These are phyloP conservation scores for Aspergillus bombycis DNA, from an alignment of 2,329 filamentous ascomycete species.

Conservation along the genomic window DNA sequence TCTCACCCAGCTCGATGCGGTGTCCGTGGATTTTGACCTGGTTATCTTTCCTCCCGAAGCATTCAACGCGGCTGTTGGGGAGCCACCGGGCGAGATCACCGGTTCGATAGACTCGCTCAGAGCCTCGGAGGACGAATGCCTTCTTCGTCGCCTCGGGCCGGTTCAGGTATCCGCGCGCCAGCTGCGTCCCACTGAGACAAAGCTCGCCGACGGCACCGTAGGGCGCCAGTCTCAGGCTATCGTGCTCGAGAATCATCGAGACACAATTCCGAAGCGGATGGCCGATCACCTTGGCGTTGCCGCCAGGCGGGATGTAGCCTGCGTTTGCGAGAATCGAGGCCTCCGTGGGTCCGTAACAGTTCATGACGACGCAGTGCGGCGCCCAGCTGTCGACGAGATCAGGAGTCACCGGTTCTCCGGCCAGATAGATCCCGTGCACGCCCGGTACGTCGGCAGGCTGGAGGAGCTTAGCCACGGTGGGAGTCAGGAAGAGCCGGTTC, in stretches of 20 bases:
- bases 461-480: constrained; percentile 14
- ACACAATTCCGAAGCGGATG: constrained; percentile 16
- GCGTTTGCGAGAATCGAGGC: constrained; percentile 18
- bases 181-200: constrained; percentile 18
- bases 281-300: constrained; percentile 15
- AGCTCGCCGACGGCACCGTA: constrained; percentile 21
- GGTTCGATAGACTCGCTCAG: constrained; percentile 19
- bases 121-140: constrained; percentile 10
- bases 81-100: constrained; percentile 25
- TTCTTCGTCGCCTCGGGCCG: constrained; percentile 17
- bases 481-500: constrained; percentile 13
- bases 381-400: constrained; percentile 16
- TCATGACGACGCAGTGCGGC: constrained; percentile 11
- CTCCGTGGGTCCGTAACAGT: constrained; percentile 22
- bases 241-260: constrained; percentile 17
- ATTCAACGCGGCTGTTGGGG: neutral
- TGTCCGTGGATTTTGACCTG: neutral
- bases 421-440: constrained; percentile 12
- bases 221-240: constrained; percentile 13
- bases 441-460: constrained; percentile 15
- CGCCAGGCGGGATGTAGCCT: constrained; percentile 9
- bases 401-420: constrained; percentile 18
- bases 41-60: neutral
- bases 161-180: constrained; percentile 22
- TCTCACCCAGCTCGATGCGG: neutral